Conservation (phyloP, 2,329 filamentous ascomycete species). For the Septoria petroselini region DNA sequence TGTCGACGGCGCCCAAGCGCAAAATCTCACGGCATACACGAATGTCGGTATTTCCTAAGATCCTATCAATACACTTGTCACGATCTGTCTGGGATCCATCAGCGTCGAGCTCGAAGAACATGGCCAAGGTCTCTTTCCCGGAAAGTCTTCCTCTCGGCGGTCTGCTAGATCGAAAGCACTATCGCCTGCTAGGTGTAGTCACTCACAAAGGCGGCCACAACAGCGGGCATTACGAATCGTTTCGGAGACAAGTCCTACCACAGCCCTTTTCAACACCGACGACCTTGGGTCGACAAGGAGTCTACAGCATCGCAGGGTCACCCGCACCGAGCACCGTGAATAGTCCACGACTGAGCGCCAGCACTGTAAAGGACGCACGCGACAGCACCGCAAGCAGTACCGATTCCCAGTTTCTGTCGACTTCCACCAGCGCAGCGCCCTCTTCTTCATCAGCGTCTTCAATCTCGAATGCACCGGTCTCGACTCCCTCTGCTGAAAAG, state of each 20-base stretch:
- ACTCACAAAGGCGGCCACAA: constrained; percentile 95
- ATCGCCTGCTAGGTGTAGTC: constrained; percentile 80
- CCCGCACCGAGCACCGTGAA: constrained; percentile 38
- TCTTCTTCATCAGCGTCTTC: constrained; percentile 27
- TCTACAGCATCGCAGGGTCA: constrained; percentile 60
- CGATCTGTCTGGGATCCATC: constrained; percentile 84
- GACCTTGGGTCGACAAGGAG: constrained; percentile 70
- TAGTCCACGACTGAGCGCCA: constrained; percentile 40
- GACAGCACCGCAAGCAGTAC: constrained; percentile 13
- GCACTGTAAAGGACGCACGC: constrained; percentile 11
- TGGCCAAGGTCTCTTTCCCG: constrained; percentile 88
- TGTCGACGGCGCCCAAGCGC: constrained; percentile 71
- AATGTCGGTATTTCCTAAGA: constrained; percentile 81
- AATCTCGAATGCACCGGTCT: constrained; percentile 13
- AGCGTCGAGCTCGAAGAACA: constrained; percentile 77
- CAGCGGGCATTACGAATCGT: constrained; percentile 96
- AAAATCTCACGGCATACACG: constrained; percentile 84
- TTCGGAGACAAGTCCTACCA: constrained; percentile 77
- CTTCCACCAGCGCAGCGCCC: constrained; percentile 17
- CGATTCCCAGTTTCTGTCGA: constrained; percentile 21
- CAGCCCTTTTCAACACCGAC: constrained; percentile 79
- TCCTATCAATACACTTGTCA: constrained; percentile 88
- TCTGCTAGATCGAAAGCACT: constrained; percentile 71
- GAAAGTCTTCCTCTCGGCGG: constrained; percentile 81
- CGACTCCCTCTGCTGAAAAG: constrained; percentile 15